Evolutionary conservation across 2,329 filamentous ascomycete species (phyloP), one percentile per base, ranked within the genome.

Genomic region (Aspergillus novofumigatus): DNA sequence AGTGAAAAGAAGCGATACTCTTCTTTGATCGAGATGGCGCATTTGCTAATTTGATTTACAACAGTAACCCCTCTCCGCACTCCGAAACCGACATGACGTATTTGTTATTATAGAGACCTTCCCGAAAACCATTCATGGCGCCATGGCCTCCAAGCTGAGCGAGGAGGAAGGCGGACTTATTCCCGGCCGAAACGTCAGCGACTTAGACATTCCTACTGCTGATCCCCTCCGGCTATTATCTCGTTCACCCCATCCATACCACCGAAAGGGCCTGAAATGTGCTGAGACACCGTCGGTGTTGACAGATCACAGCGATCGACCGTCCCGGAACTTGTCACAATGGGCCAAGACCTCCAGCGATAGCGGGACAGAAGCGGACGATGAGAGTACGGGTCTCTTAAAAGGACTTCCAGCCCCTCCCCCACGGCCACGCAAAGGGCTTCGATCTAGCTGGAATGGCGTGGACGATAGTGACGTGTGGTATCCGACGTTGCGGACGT

Each of bases 361-460:
- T 65, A 96, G 92, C 71, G 93, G 93, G 25, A 96, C 92, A 20
- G 93, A 97, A 71, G 93, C 93, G 42, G 93, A 97, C 67, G 93
- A 97, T 76, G 93, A 97, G 73, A 89, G 92, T 61, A 81, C 80
- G 47, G 72, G 77, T 4, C 87, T 93, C 64, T 80, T 96, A 56
- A 94, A 89, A 71, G 89, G 92, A 0, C 77, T 97, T 23, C 92
- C 93, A 1, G 90, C 92, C 2, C 90, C 92, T 2, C 87, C 82
- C n/a, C 65, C 82, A 8, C 83, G 86, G 59, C 80, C 85, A 32
- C 87, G 89, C 69, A 97, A 96, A 75, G 92, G 92, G 7, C 74
- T 96, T 84, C 57, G 86, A 82, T 65, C 69, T 67, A 66, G 63
- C 20, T 60, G 59, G 47, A 66, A 67, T 51, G 58, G 63, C 48